Conservation (phyloP, 441 rosid species). For the Bruguiera hainesii region DNA sequence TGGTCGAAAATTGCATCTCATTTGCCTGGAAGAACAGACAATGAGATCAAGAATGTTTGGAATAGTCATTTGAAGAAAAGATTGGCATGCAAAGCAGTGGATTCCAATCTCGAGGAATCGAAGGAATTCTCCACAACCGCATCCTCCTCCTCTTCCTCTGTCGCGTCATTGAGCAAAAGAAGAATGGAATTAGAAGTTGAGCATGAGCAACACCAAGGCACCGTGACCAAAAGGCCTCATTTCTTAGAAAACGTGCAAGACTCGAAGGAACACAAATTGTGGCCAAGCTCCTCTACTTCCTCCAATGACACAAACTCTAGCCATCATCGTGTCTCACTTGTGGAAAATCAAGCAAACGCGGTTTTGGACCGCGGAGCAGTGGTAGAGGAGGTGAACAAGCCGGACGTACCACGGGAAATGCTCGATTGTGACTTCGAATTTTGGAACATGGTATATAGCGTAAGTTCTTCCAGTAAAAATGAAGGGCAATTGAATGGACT, state of each 20-base stretch:
- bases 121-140: constrained; percentile 30
- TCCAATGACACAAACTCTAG: constrained; percentile 23
- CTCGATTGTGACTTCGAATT: constrained; percentile 54
- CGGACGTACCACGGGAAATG: constrained; percentile 17
- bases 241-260: not conserved
- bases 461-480: constrained; percentile 26
- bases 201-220: constrained; percentile 14
- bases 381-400: constrained; percentile 65
- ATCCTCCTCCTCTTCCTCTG: constrained; percentile 24
- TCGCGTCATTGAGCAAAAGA: constrained; percentile 10
- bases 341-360: constrained; percentile 22
- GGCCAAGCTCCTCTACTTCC: constrained; percentile 35
- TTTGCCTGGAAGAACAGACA: constrained; percentile 77
- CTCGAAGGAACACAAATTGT: constrained; percentile 19
- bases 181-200: constrained; percentile 17
- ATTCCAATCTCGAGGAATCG: constrained; percentile 19
- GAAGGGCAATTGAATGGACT: constrained; percentile 10
- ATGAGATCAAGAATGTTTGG: constrained; percentile 90
- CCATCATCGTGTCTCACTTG: constrained; percentile 18
- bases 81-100: constrained; percentile 7
- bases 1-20: constrained; percentile 90
- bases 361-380: constrained; percentile 24
- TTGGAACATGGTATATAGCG: constrained; percentile 65
- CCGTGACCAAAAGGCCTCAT: constrained; percentile 22
- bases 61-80: constrained; percentile 84